Conservation (phyloP, 1,139 yeast genomes). For the Scheffersomyces quercinus region DNA sequence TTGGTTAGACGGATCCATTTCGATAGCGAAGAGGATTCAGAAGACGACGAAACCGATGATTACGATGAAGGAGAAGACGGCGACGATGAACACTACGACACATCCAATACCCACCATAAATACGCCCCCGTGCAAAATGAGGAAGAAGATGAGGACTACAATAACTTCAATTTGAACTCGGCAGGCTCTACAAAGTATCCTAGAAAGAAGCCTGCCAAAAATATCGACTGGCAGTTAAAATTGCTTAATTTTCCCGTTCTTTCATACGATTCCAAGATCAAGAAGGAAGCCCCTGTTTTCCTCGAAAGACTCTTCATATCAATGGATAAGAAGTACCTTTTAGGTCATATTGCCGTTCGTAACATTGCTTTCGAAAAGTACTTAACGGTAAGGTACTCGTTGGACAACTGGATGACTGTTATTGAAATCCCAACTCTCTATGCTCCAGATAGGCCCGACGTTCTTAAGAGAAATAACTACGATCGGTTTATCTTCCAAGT, state of each 20-base stretch:
- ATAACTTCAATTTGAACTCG: constrained; percentile 13
- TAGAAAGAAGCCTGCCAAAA: constrained; percentile 16
- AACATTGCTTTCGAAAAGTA: constrained; percentile 66
- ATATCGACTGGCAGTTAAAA: constrained; percentile 51
- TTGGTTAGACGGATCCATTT: constrained; percentile 10
- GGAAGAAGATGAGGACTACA: constrained; percentile 11
- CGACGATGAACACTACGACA: constrained; percentile 22
- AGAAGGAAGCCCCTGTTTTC: constrained; percentile 48
- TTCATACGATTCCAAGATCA: constrained; percentile 40
- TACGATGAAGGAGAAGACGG: constrained; percentile 18
- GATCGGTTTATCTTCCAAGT: constrained; percentile 62
- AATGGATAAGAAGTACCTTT: constrained; percentile 53
- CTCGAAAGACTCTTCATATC: constrained; percentile 66
- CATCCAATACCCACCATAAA: constrained; percentile 1
- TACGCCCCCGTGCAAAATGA: background rate
- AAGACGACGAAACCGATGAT: constrained; percentile 15
- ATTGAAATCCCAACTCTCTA: constrained; percentile 68
- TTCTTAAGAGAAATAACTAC: constrained; percentile 49
- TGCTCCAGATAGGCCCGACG: constrained; percentile 59
- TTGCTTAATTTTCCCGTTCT: constrained; percentile 47
- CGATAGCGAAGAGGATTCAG: constrained; percentile 17
- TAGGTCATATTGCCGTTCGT: constrained; percentile 74
- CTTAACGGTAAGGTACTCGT: constrained; percentile 63
- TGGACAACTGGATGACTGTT: constrained; percentile 73
- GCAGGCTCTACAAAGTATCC: constrained; percentile 23